These are phyloP conservation scores for Spergularia marina DNA, from an alignment of 148 eudicot genomes.

Conservation along the genomic window DNA sequence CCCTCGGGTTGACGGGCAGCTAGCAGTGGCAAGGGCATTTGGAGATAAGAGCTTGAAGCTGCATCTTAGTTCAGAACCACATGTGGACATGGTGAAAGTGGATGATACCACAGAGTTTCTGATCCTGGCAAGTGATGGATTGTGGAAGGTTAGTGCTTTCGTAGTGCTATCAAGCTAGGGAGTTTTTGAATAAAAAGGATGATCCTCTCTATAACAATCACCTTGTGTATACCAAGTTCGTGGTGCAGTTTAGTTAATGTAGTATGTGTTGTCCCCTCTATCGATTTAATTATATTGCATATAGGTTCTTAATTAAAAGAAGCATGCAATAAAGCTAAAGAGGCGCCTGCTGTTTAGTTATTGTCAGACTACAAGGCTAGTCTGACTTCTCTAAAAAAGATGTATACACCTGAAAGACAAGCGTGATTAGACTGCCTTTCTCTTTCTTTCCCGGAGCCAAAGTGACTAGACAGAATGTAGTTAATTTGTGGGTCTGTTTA, in stretches of 20 bases:
- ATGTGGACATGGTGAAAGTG: slow-evolving; percentile 38
- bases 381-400: too few species aligned
- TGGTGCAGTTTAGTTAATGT: too few species aligned
- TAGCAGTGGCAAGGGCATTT: slow-evolving; percentile 92
- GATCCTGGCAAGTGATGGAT: slow-evolving; percentile 88
- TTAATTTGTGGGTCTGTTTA: too few species aligned
- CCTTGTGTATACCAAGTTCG: background rate
- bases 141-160: slow-evolving; percentile 65
- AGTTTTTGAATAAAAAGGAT: background rate
- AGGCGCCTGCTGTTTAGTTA: too few species aligned
- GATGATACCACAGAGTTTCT: slow-evolving; percentile 59
- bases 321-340: too few species aligned
- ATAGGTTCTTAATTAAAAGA: too few species aligned
- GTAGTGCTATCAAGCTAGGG: background rate
- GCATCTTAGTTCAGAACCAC: slow-evolving; percentile 89
- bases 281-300: too few species aligned
- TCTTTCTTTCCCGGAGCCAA: background rate
- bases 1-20: slow-evolving; percentile 91
- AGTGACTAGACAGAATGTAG: background rate
- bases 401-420: too few species aligned
- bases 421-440: too few species aligned
- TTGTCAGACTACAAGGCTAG: too few species aligned
- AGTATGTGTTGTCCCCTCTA: too few species aligned
- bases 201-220: background rate
- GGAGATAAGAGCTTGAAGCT: slow-evolving; percentile 91